Percentiles rank a stretch among this genome's conserved stretches.
These are phyloP conservation scores for Oryza longistaminata DNA, from an alignment of 176 grass and related monocot species.

Conservation along the genomic window DNA sequence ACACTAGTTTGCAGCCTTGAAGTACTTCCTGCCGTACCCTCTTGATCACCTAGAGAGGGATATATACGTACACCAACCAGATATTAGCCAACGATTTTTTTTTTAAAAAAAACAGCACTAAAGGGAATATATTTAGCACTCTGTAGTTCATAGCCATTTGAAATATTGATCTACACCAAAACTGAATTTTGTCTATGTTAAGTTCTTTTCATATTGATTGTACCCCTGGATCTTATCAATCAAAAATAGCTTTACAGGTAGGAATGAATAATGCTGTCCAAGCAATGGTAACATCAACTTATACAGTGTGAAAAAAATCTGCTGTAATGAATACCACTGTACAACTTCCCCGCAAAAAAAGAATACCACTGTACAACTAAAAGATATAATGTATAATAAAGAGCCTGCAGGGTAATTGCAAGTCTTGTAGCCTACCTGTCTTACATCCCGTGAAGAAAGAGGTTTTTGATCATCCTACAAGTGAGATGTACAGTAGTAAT, in stretches of 20 bases:
- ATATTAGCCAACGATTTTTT: slow-evolving; percentile 3
- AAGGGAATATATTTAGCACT: not conserved
- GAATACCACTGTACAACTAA: not conserved
- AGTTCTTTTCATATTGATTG: not conserved
- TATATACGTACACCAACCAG: slow-evolving; percentile 8
- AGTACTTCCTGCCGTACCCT: slow-evolving; percentile 56
- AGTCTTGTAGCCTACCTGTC: slow-evolving; percentile 51
- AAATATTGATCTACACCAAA: not conserved
- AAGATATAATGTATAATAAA: slow-evolving; percentile 23
- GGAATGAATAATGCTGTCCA: not conserved
- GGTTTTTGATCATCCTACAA: slow-evolving; percentile 54
- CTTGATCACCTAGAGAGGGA: slow-evolving; percentile 64
- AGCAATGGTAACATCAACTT: not conserved
- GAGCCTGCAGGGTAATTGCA: not conserved
- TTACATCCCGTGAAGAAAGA: slow-evolving; percentile 62
- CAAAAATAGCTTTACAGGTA: not conserved
- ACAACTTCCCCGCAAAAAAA: too few relatives aligned
- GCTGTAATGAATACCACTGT: not conserved
- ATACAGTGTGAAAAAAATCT: not conserved
- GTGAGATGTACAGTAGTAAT: not conserved
- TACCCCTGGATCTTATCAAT: not conserved
- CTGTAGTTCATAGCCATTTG: slow-evolving; percentile 3
- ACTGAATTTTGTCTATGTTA: not conserved
- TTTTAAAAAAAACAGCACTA: not conserved
- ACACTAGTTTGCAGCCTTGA: slow-evolving; percentile 75